Evolutionary conservation across 2,329 filamentous ascomycete species (phyloP).

Genomic region (Fusarium sp.): DNA sequence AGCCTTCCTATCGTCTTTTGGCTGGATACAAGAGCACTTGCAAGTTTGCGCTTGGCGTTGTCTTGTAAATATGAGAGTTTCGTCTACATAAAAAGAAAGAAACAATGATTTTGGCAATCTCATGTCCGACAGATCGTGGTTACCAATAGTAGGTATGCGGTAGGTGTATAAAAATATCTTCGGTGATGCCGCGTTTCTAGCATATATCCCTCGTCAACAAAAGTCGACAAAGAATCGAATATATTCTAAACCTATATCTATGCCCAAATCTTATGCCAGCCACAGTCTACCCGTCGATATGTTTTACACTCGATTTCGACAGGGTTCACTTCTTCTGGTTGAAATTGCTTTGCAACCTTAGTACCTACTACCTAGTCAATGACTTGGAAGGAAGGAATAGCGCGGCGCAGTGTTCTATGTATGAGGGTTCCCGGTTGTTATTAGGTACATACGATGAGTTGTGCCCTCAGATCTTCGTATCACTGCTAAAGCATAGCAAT

Average conservation of each 20-base stretch:
- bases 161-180: not conserved
- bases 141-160: not conserved
- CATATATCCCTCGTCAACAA: not conserved
- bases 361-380: not conserved
- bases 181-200: not conserved
- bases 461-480: not conserved
- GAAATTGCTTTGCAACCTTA: not conserved
- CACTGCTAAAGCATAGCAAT: not conserved
- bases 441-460: not conserved
- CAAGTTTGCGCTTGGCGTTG: conserved; percentile 29
- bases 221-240: not conserved
- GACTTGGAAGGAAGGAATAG: too few species aligned
- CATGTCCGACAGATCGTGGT: not conserved
- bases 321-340: not conserved
- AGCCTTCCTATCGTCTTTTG: conserved; percentile 26
- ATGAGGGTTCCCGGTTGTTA: not conserved
- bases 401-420: not conserved
- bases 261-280: not conserved
- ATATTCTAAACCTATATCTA: not conserved
- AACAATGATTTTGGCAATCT: conserved; percentile 18
- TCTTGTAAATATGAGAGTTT: conserved; percentile 30
- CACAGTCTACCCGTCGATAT: not conserved
- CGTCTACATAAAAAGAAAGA: conserved; percentile 12
- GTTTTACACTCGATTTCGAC: not conserved
- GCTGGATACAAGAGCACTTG: conserved; percentile 28